Conservation (phyloP, 2,329 filamentous ascomycete genomes). For the Pestalotiopsis sp. region DNA sequence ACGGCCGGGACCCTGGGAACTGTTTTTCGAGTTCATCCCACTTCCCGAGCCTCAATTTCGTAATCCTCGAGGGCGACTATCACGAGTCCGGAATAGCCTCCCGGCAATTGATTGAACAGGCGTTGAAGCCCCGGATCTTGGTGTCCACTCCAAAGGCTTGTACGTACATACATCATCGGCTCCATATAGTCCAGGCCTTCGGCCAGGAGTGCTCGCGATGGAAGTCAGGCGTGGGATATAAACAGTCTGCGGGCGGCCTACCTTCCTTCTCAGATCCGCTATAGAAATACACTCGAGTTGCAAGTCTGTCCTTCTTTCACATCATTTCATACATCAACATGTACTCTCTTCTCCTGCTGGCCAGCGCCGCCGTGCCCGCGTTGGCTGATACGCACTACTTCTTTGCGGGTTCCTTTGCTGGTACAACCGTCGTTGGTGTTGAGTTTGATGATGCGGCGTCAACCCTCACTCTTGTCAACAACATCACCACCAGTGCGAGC, state of each 20-base stretch:
- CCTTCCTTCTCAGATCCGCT: no score
- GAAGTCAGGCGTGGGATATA: neutral
- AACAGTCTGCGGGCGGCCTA: neutral
- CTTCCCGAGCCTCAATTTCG: conserved; percentile 3
- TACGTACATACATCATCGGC: neutral
- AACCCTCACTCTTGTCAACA: conserved; percentile 24
- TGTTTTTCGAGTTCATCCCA: neutral
- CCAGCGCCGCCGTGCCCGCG: neutral
- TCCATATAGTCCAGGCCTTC: neutral
- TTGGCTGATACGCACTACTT: conserved; percentile 17
- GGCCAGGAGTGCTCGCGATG: neutral
- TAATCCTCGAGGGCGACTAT: neutral
- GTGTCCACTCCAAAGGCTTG: neutral
- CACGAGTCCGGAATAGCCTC: neutral
- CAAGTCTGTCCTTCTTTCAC: neutral
- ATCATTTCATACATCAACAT: neutral
- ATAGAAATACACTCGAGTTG: neutral
- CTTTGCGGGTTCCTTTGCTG: conserved; percentile 20
- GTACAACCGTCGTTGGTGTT: conserved; percentile 23
- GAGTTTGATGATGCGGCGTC: conserved; percentile 32
- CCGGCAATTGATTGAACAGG: conserved; percentile 8
- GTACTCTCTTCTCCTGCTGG: neutral
- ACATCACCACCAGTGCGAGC: conserved; percentile 21
- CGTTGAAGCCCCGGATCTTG: neutral
- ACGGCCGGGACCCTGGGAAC: neutral